Conservation (phyloP, 225 moss, liverwort and hornwort genomes). For the Pleurozium schreberi region DNA sequence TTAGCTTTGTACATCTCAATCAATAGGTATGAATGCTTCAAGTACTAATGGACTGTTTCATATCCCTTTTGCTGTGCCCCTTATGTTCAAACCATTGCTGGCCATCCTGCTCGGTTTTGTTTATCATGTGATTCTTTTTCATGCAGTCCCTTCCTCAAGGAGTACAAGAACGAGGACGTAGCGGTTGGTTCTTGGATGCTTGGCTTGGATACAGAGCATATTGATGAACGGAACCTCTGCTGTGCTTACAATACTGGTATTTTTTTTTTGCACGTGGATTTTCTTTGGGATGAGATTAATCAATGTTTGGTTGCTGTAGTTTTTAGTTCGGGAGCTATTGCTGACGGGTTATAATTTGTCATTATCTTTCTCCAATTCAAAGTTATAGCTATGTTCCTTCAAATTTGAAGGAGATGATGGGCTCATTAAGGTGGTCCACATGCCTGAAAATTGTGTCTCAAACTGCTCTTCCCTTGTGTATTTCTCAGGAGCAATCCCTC, state of each 20-base stretch:
- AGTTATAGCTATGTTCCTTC: background rate
- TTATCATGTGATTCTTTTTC: background rate
- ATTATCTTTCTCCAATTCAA: background rate
- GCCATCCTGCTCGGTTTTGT: background rate
- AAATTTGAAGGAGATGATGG: background rate
- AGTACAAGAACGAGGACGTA: conserved; percentile 90
- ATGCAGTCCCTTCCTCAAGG: conserved; percentile 78
- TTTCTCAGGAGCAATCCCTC: background rate
- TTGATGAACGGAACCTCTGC: conserved; percentile 85
- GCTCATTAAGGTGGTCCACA: background rate
- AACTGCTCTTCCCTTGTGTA: background rate
- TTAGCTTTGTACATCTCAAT: conserved; percentile 77
- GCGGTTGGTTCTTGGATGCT: conserved; percentile 95
- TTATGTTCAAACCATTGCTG: background rate
- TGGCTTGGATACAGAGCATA: conserved; percentile 68
- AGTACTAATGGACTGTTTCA: background rate
- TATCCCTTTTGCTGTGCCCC: background rate
- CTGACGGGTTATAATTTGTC: background rate
- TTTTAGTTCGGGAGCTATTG: background rate
- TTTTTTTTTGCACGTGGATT: background rate
- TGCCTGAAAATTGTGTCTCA: background rate
- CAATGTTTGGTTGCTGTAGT: background rate
- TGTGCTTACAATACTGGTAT: conserved; percentile 65
- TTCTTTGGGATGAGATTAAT: background rate
- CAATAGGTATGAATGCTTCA: conserved; percentile 31